phyloP scores from a whole-genome alignment of 108 stramenopile genomes.

The Cyclotella atomus region DNA sequence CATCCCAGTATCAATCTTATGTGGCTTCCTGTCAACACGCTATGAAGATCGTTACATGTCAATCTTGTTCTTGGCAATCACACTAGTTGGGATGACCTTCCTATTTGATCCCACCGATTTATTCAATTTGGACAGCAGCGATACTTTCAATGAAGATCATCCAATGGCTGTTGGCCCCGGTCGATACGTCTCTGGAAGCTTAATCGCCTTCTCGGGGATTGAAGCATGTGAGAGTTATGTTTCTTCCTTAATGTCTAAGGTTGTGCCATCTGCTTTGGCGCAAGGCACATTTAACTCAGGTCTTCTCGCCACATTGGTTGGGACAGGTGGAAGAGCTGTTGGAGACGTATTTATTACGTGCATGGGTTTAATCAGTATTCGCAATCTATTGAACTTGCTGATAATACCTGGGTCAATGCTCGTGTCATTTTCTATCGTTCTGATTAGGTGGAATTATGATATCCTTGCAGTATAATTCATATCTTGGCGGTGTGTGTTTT shows the following conservation, averaged over 20 bases:
- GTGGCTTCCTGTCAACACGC: constrained; percentile 38
- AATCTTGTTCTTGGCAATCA: constrained; percentile 37
- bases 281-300: constrained; percentile 51
- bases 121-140: constrained; percentile 22
- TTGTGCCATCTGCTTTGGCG: constrained; percentile 44
- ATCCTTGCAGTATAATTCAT: constrained; percentile 24
- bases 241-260: constrained; percentile 49
- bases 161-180: constrained; percentile 34
- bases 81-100: constrained; percentile 38
- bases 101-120: constrained; percentile 39
- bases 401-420: constrained; percentile 54
- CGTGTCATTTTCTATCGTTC: constrained; percentile 20
- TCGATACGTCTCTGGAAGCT: constrained; percentile 41
- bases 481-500: neutral
- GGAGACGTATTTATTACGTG: constrained; percentile 70
- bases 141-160: constrained; percentile 36
- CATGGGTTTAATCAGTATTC: constrained; percentile 65
- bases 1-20: constrained; percentile 40
- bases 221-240: constrained; percentile 48
- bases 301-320: constrained; percentile 5
- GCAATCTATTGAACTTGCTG: constrained; percentile 66
- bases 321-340: constrained; percentile 49
- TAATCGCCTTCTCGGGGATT: constrained; percentile 43
- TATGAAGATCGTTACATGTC: constrained; percentile 44
- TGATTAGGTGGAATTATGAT: constrained; percentile 36